phyloP scores from a whole-genome alignment of 768 basidiomycete species.

The Podaxis mareebaensis region DNA sequence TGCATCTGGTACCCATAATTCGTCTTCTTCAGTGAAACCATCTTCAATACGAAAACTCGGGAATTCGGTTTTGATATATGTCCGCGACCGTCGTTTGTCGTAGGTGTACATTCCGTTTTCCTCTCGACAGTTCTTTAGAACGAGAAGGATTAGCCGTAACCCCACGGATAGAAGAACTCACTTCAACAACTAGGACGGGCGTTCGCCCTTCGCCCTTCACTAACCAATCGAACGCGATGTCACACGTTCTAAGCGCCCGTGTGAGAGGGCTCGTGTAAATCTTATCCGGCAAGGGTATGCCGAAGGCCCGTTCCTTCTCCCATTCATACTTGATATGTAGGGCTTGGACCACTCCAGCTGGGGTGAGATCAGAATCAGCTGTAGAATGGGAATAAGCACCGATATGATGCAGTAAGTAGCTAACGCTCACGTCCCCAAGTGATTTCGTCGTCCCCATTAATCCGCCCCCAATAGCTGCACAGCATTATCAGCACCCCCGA shows the following conservation, averaged over 20 bases:
- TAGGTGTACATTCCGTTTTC: constrained; percentile 69
- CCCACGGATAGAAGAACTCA: constrained; percentile 22
- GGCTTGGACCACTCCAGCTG: constrained; percentile 59
- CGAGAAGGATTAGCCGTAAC: not conserved
- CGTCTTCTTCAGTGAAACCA: constrained; percentile 63
- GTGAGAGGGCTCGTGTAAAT: constrained; percentile 66
- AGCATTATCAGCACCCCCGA: not conserved
- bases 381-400: not conserved
- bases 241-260: constrained; percentile 58
- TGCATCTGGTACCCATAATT: constrained; percentile 53
- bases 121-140: constrained; percentile 62
- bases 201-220: constrained; percentile 24
- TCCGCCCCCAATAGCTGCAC: constrained; percentile 61
- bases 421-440: constrained; percentile 69
- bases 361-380: constrained; percentile 71
- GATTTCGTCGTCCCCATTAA: constrained; percentile 64
- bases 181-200: constrained; percentile 58
- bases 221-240: constrained; percentile 49
- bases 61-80: constrained; percentile 49
- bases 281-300: constrained; percentile 53
- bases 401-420: not conserved
- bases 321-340: constrained; percentile 42
- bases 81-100: constrained; percentile 56
- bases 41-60: constrained; percentile 56
- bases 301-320: constrained; percentile 42